Base-by-base conservation (phyloP, 306 rosid species). In the Cicer cuneatum region DNA sequence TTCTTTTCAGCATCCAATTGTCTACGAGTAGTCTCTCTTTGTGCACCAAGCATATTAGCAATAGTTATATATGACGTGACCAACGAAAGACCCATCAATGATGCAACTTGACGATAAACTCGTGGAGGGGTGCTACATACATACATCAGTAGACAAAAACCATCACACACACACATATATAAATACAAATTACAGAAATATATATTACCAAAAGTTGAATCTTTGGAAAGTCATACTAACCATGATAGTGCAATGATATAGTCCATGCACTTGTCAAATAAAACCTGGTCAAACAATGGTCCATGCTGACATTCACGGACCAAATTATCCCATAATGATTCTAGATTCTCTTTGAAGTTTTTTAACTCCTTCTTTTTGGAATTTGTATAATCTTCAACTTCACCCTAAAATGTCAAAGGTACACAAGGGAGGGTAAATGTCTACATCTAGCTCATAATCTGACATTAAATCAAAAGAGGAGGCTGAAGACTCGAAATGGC, bases 181-280 rank as follows among this genome's bases (percentile, higher is more conserved):
- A 71, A 11, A 39, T 66, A 54, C 35, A 29, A 29, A 29, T 29
- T 29, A 41, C 10, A 41, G 10, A 41, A 1, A 15, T 24, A 40
- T 39, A 46, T 39, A 45, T 64, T 74, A 35, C 46, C 46, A 71
- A 47, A 66, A 41, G 53, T 15, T 78, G 37, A 74, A 84, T 69
- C 78, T 74, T 39, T 14, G 40, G 52, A 46, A 37, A 45, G 21
- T 43, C 72, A 58, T 60, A 86, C 98, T 83, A 52, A 94, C 98
- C 98, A 94, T 77, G 98, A 94, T 64, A 94, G 76, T 69, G 97
- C 97, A 77, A 94, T 94, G 77, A 94, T 85, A 80, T 89, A 94
- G 84, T 92, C 98, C 98, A 94, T 89, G 85, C 97, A 94, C 86
- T 94, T 94, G 90, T 94, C 98, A 75, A 94, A 90, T 84, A 94